A percentile compares a stretch with the other conserved stretches of the same genome.
These are phyloP conservation scores for Dryadomyces sulphureus DNA, from an alignment of 2,329 filamentous ascomycete genomes.

Conservation along the genomic window DNA sequence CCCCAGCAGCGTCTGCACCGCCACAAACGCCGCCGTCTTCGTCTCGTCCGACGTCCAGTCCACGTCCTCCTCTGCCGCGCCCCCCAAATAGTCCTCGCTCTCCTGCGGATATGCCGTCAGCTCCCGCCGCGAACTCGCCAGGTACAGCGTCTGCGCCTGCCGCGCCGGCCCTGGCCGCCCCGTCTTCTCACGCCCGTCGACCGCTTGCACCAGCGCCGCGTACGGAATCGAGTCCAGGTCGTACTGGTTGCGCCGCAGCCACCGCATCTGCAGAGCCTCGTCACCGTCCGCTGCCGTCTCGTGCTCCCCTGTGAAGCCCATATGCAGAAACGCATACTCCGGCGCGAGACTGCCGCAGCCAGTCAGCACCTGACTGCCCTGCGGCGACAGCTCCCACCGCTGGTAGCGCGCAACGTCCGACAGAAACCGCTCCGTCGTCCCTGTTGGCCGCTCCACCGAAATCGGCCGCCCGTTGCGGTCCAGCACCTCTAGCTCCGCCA, in stretches of 20 bases:
- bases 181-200: slow-evolving; percentile 3
- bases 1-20: slow-evolving; percentile 42
- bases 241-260: slow-evolving; percentile 22
- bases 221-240: slow-evolving; percentile 27
- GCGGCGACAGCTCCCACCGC: slow-evolving; percentile 28
- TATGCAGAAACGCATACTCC: slow-evolving; percentile 24
- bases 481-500: slow-evolving; percentile 5
- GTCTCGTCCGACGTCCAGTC: slow-evolving; percentile 28
- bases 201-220: slow-evolving; percentile 20
- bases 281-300: not conserved
- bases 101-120: slow-evolving; percentile 19
- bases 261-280: not conserved
- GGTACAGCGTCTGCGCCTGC: slow-evolving; percentile 12
- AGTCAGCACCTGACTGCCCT: slow-evolving; percentile 18
- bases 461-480: slow-evolving; percentile 9
- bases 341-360: slow-evolving; percentile 19
- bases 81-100: slow-evolving; percentile 17
- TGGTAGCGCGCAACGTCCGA: slow-evolving; percentile 23
- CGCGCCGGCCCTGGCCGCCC: not conserved
- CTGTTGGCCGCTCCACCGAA: too few relatives aligned
- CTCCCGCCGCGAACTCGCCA: slow-evolving; percentile 17
- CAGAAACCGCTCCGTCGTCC: slow-evolving; percentile 16
- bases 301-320: slow-evolving; percentile 10
- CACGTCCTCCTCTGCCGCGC: slow-evolving; percentile 4
- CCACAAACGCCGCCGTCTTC: slow-evolving; percentile 42